Evolutionary conservation across 2,329 filamentous ascomycete species (phyloP), one percentile per base, ranked within the genome.

Genomic region (Neonectria neomacrospora): DNA sequence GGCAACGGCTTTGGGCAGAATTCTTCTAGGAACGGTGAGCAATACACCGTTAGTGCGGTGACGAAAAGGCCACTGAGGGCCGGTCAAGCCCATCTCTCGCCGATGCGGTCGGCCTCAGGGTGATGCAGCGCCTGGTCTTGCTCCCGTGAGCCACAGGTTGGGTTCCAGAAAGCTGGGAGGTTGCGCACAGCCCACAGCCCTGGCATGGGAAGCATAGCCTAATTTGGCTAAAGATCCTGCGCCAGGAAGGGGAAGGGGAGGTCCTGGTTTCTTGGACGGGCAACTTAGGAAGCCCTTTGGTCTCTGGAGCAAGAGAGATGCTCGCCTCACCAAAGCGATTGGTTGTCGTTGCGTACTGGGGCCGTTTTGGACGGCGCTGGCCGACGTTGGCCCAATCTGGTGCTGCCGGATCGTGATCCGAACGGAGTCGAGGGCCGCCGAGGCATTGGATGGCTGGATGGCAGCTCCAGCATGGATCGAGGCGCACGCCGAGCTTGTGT

Each of bases 271-370:
- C 69, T 64, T 57, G 54, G 68, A 65, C 48, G 62, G 64, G 67
- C 66, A 64, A 61, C 51, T 58, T 67, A 57, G 69, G 65, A 55
- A 65, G 54, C 56, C 50, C 34, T 70, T 54, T 47, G 37, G 37
- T 18, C n/a, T 18, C n/a, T 69, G 62, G 64, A 62, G 62, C 61
- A 63, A 55, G 57, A 60, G 57, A 66, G 54, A 57, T 54, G 44
- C 61, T 71, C 71, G 71, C 71, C 71, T 64, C 70, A 69, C 59
- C 48, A 47, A 61, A 73, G 62, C 65, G 71, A 73, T 73, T 73
- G 71, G 71, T 26, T 63, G 39, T 69, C 52, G 58, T 59, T 54
- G 67, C 30, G 64, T 63, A 54, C 67, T 67, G 64, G 64, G 37
- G 70, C 63, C 68, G 71, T 72, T 70, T 71, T 71, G 68, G 53